Base-by-base conservation (phyloP, 306 rosid species). In the Prunus campanulata region DNA sequence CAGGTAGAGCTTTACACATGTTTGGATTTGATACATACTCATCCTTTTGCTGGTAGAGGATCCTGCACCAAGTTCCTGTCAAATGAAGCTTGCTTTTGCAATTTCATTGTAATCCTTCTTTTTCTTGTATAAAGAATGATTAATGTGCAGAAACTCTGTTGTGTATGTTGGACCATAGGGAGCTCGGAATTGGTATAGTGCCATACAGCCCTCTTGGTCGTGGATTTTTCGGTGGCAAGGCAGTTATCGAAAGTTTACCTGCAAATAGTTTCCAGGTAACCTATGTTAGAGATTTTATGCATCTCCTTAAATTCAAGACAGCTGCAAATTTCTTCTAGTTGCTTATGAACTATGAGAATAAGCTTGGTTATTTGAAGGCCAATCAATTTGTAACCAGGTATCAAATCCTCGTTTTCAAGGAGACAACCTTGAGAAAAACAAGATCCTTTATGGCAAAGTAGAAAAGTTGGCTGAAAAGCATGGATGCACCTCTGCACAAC, bases 361-460 rank as follows among this genome's bases (percentile, higher is more conserved):
- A 60, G 18, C 18, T 12, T 25, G 16, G 65, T 60, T 25, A 60
- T 60, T 60, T 25, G 35, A 60, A 11, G 35, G 32, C 65, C 10
- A 25, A 24, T 25, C 44, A 39, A 39, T 39, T 6, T 39, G 44
- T 39, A 39, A 39, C 8, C 44, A 39, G 44, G 44, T 35, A 35
- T 39, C 44, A 16, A 83, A 87, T 77, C 94, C 94, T 27, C 85
- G 91, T 76, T 74, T 90, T 24, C 76, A 14, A 68, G 94, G 84
- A 78, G 88, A 87, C 55, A 90, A 87, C 80, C 77, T 87, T 13
- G 88, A 87, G 54, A 81, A 82, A 71, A 85, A 86, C 91, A 90
- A 86, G 81, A 68, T 32, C 70, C 29, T 87, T 2, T 87, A 84
- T 73, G 52, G 49, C 8, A 70, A 62, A 78, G 11, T 82, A 59